Percentiles rank a stretch among this genome's conserved stretches.
Evolutionary conservation across 495 filamentous ascomycete species (phyloP).

Genomic region (Neurospora tetrasperma): DNA sequence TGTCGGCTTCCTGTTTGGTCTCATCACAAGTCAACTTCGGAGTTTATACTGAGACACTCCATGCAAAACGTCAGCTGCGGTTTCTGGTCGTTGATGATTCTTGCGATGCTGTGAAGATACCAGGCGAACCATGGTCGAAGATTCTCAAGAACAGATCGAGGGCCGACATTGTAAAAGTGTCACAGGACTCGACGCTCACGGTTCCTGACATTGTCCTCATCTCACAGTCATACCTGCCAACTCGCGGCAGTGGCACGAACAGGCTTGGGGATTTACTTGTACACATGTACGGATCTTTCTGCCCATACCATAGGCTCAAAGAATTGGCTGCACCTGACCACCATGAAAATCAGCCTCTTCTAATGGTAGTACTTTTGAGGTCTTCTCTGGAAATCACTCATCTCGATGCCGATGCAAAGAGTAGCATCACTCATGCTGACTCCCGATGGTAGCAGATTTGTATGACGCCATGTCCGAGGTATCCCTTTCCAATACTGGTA

Average conservation of each 20-base stretch:
- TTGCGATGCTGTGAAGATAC: not conserved
- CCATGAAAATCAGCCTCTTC: not conserved
- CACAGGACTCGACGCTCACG: not conserved
- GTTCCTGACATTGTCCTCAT: not conserved
- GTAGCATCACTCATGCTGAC: not conserved
- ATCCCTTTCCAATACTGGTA: not conserved
- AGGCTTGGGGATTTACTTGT: not conserved
- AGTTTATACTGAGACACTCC: not conserved
- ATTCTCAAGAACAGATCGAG: not conserved
- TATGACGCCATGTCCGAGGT: not conserved
- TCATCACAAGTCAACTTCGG: not conserved
- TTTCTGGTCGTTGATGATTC: too few relatives aligned
- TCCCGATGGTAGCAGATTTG: not conserved
- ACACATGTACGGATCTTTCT: not conserved
- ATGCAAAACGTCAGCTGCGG: not conserved
- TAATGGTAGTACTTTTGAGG: not conserved
- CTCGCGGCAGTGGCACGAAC: not conserved
- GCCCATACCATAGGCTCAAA: not conserved
- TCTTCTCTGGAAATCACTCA: not conserved
- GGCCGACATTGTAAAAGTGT: not conserved
- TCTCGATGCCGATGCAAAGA: not conserved
- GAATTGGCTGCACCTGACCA: not conserved
- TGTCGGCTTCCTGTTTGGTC: fast-evolving
- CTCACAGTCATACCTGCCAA: not conserved
- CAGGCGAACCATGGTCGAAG: fast-evolving